Evolutionary conservation across 352 stramenopile species (phyloP), one percentile per base, ranked within the genome.

Genomic region (Globisporangium orthogonon): DNA sequence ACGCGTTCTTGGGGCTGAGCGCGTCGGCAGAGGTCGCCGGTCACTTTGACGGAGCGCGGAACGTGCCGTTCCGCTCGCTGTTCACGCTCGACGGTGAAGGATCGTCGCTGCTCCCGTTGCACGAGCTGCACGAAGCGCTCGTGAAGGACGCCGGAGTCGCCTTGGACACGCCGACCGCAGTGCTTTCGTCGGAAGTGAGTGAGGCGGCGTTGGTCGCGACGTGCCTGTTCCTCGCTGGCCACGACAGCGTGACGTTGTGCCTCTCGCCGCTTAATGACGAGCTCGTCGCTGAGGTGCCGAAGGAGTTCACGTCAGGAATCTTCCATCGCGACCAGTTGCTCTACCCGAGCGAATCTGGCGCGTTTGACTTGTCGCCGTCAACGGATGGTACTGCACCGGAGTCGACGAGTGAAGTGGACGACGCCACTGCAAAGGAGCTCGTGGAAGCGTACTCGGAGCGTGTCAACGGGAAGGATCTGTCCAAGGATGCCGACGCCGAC

Each of bases 181-280:
- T 91, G 15, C 53, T 89, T 5, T 73, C 62, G 2, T 72, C 68
- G n/a, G 61, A 70, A 33, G 63, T 62, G 4, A 58, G 66, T 7
- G 76, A 91, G 66, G 81, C 74, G 33, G 81, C 83, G 49, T 63
- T 76, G 3, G 77, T 91, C 37, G 83, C 83, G 7, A 88, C 72
- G 58, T 71, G 66, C 0, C 54, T 87, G 30, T 49, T 84, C 18
- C 55, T 87, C 33, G 69, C 65, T 11, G 75, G 78, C 10, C 55
- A 72, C 33, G 41, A 58, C 5, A 65, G 48, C 18, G 60, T 86
- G 18, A 56, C 70, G 49, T 69, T 87, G 40, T 83, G 67, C 30
- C 37, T 64, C 7, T 62, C 68, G 15, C 23, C 66, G 41, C 75
- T 89, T 28, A 73, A 55, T 9, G 66, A 85, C 37, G 57, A 62